A percentile compares a stretch with the other conserved stretches of the same genome.
Conservation (phyloP, 768 basidiomycete species). For the Tylopilus subfusipes region DNA sequence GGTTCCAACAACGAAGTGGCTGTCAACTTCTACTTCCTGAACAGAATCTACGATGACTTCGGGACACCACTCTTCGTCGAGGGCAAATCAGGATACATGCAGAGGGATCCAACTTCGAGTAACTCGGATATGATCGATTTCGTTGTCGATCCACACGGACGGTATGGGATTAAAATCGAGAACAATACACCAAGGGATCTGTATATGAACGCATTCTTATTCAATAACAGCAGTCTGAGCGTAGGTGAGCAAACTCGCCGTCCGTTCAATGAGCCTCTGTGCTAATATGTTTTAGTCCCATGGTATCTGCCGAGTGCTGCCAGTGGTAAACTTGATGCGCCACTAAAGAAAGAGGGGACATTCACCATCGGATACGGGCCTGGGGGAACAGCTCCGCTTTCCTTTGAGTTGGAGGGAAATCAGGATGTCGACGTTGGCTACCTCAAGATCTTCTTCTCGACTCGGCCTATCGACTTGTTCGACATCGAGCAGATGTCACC, state of each 20-base stretch:
- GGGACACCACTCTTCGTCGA: not conserved
- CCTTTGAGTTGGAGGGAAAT: conserved; percentile 30
- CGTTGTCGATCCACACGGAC: conserved; percentile 19
- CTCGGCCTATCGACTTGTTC: conserved; percentile 32
- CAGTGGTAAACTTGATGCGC: not conserved
- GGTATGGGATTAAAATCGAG: conserved; percentile 35
- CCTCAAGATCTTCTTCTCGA: conserved; percentile 43
- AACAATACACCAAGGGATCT: conserved; percentile 34
- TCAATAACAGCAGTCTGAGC: conserved; percentile 38
- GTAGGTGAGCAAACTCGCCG: conserved; percentile 26
- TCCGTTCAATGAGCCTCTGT: not conserved
- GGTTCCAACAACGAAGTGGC: not conserved
- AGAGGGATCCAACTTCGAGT: not conserved
- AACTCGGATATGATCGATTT: conserved; percentile 13
- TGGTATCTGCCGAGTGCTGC: conserved; percentile 3
- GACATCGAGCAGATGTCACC: conserved; percentile 35
- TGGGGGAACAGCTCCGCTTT: conserved; percentile 31
- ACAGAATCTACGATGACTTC: conserved; percentile 1
- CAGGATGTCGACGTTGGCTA: conserved; percentile 39
- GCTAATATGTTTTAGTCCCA: conserved; percentile 3
- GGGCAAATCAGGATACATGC: not conserved
- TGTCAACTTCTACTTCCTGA: conserved; percentile 13
- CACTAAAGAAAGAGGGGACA: not conserved
- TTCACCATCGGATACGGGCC: conserved; percentile 41
- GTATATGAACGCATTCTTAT: conserved; percentile 42